Evolutionary conservation across 768 basidiomycete genomes (phyloP).

Genomic region (Boletus bicolor): DNA sequence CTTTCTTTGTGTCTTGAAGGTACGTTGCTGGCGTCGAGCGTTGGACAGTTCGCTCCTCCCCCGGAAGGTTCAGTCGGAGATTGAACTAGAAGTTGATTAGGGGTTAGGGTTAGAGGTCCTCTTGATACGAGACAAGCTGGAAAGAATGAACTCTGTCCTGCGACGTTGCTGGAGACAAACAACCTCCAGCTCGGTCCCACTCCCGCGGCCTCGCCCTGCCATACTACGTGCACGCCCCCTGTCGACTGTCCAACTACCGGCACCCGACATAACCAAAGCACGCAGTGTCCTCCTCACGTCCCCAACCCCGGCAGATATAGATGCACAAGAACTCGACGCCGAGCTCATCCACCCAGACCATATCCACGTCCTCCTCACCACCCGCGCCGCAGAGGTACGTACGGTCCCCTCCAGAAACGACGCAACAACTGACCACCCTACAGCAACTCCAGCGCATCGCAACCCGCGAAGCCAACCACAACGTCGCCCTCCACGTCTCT

Average conservation of each 20-base stretch:
- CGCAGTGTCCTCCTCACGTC: conserved; percentile 48
- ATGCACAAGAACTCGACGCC: conserved; percentile 61
- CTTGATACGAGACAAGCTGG: too few relatives aligned
- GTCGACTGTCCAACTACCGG: neutral
- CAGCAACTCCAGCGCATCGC: conserved; percentile 76
- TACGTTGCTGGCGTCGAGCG: conserved; percentile 21
- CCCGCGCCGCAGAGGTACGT: conserved; percentile 72
- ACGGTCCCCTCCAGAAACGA: neutral
- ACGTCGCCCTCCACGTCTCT: conserved; percentile 71
- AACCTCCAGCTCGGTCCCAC: neutral
- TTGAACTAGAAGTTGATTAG: neutral
- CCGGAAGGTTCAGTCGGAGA: conserved; percentile 17
- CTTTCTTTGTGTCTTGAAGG: conserved; percentile 18
- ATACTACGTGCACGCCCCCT: neutral
- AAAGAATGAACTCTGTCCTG: neutral
- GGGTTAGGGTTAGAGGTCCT: neutral
- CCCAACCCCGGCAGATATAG: conserved; percentile 52
- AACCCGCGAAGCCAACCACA: conserved; percentile 50
- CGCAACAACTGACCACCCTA: neutral
- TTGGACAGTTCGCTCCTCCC: neutral
- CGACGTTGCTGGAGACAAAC: neutral
- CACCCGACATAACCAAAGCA: conserved; percentile 40
- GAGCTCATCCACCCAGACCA: conserved; percentile 53
- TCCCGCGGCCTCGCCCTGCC: neutral
- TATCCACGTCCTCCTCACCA: conserved; percentile 58